Evolutionary conservation across 768 basidiomycete genomes (phyloP).

Genomic region (Calocybe indica): DNA sequence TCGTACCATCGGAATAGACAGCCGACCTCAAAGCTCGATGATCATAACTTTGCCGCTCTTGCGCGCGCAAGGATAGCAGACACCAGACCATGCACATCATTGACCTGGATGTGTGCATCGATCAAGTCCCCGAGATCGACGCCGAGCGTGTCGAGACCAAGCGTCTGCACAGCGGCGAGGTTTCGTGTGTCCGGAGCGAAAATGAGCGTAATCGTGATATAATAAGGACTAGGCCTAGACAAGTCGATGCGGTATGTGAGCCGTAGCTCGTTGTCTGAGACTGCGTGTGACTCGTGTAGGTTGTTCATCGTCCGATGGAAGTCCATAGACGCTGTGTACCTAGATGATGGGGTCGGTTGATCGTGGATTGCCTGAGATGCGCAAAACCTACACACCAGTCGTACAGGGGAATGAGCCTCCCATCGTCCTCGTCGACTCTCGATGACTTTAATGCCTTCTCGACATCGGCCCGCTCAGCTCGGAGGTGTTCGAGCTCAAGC

Average conservation of each 20-base stretch:
- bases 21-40: neutral
- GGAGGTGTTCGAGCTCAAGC: slow-evolving; percentile 50
- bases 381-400: slow-evolving; percentile 47
- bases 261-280: slow-evolving; percentile 73
- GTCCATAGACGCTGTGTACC: slow-evolving; percentile 66
- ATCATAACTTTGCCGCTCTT: slow-evolving; percentile 10
- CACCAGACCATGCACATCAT: slow-evolving; percentile 62
- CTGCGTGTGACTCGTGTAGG: slow-evolving; percentile 51
- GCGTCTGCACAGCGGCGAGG: slow-evolving; percentile 53
- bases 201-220: slow-evolving; percentile 49
- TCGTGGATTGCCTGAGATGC: no score
- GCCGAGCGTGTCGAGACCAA: slow-evolving; percentile 44
- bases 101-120: slow-evolving; percentile 55
- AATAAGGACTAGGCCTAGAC: slow-evolving; percentile 19
- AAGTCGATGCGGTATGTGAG: slow-evolving; percentile 53
- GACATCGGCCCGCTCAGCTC: slow-evolving; percentile 58
- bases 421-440: slow-evolving; percentile 58
- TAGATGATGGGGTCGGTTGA: slow-evolving; percentile 16
- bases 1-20: neutral
- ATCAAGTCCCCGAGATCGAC: slow-evolving; percentile 54
- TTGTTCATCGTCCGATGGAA: slow-evolving; percentile 59
- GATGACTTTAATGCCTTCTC: slow-evolving; percentile 62
- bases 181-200: slow-evolving; percentile 67
- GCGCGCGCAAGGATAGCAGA: slow-evolving; percentile 52
- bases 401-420: slow-evolving; percentile 56